A percentile compares a stretch with the other conserved stretches of the same genome.
Conservation (phyloP, 345 rosid genomes). For the Salix arbutifolia region DNA sequence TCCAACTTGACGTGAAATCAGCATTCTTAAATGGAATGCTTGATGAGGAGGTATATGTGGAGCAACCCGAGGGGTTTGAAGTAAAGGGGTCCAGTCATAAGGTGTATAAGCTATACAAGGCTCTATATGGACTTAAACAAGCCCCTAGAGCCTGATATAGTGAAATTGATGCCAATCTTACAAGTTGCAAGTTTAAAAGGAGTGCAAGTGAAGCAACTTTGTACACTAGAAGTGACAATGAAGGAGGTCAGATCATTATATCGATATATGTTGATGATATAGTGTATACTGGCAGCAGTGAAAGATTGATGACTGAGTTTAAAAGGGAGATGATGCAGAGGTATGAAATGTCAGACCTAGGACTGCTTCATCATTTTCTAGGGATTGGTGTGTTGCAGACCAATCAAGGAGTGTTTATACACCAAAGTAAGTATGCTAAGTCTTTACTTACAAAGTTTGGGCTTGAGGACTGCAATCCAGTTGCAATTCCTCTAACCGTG, state of each 20-base stretch:
- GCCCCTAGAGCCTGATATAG: background rate
- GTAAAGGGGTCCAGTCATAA: background rate
- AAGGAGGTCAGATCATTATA: background rate
- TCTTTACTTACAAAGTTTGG: no score
- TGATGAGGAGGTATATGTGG: background rate
- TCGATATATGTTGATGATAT: background rate
- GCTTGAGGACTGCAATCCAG: no score
- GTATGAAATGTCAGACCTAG: no score
- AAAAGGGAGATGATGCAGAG: no score
- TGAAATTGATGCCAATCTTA: background rate
- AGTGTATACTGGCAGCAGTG: background rate
- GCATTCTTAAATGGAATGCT: background rate
- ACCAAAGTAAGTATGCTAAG: no score
- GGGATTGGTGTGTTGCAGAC: no score
- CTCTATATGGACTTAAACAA: background rate
- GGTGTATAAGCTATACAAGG: background rate
- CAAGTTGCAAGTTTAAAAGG: background rate
- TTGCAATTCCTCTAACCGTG: no score
- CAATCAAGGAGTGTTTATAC: no score
- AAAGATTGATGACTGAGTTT: no score
- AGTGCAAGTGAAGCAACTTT: background rate
- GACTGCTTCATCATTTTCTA: no score
- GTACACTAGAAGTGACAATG: background rate
- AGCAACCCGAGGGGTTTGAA: background rate
- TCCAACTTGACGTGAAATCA: background rate